Evolutionary conservation across 768 basidiomycete genomes (phyloP).

Genomic region (Candolleomyces aberdarensis): DNA sequence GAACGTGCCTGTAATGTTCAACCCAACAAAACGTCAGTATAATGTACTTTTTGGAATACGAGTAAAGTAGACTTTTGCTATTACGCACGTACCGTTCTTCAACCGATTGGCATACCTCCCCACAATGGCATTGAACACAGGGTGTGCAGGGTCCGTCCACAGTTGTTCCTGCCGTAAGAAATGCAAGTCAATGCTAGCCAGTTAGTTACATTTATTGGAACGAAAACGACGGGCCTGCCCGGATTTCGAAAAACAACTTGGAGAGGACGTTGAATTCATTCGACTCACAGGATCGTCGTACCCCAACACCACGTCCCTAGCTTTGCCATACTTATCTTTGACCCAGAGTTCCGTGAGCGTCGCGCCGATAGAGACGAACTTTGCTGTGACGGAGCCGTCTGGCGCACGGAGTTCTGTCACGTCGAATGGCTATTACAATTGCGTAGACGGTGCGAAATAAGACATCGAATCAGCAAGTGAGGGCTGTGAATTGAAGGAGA

Average conservation of each 20-base stretch:
- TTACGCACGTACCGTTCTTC: slow-evolving; percentile 36
- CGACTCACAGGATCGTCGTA: slow-evolving; percentile 50
- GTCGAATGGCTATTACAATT: slow-evolving; percentile 41
- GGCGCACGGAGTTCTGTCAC: slow-evolving; percentile 44
- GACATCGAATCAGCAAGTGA: no score
- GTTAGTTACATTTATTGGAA: no score
- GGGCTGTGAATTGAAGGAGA: no score
- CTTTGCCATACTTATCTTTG: slow-evolving; percentile 45
- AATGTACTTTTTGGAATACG: neutral
- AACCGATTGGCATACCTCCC: slow-evolving; percentile 51
- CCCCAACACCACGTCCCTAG: slow-evolving; percentile 53
- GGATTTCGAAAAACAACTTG: neutral
- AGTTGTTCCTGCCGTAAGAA: slow-evolving; percentile 9
- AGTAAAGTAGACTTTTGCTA: no score
- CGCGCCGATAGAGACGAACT: slow-evolving; percentile 55
- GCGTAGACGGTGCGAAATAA: no score
- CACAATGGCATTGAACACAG: slow-evolving; percentile 41
- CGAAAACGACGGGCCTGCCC: no score
- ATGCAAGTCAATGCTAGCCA: neutral
- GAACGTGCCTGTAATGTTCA: slow-evolving; percentile 38
- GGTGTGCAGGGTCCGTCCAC: slow-evolving; percentile 43
- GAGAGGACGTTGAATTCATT: neutral
- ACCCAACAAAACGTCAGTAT: neutral
- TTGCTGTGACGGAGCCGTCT: slow-evolving; percentile 55
- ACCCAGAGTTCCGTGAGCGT: slow-evolving; percentile 56